Percentiles rank a stretch among this genome's conserved stretches.
Conservation (phyloP, 352 stramenopile genomes). For the Phytophthora kernoviae region DNA sequence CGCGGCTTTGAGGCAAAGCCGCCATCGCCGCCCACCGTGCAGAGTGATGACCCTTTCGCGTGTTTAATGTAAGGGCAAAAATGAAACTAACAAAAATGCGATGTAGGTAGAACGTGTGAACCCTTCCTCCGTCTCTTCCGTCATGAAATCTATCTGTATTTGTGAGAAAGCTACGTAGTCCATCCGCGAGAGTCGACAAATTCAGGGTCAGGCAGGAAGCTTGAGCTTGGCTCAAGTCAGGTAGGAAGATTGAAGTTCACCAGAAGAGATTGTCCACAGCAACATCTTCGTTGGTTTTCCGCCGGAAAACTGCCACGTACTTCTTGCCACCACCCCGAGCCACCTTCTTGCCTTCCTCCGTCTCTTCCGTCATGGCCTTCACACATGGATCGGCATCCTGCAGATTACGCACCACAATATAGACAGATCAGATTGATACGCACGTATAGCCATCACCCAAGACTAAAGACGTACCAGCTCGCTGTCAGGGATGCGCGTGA, state of each 20-base stretch:
- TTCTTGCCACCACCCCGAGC: conserved; percentile 90
- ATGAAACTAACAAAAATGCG: conserved; percentile 11
- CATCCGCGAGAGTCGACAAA: too few relatives aligned
- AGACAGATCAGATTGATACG: too few relatives aligned
- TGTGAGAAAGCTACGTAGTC: conserved; percentile 26
- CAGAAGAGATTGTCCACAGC: conserved; percentile 70
- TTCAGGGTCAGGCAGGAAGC: conserved; percentile 5
- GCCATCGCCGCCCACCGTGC: conserved; percentile 31
- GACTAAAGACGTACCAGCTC: conserved; percentile 60
- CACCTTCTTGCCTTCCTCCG: conserved; percentile 99
- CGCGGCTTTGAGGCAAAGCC: conserved; percentile 52
- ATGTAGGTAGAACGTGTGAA: conserved; percentile 25
- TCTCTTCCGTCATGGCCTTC: conserved; percentile 95
- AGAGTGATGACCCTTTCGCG: conserved; percentile 68
- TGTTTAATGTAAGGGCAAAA: conserved; percentile 48
- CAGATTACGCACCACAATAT: not conserved
- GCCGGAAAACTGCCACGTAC: conserved; percentile 84
- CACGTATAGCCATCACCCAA: too few relatives aligned
- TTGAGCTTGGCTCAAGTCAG: conserved; percentile 1
- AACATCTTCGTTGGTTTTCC: conserved; percentile 67
- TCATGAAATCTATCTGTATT: conserved; percentile 17
- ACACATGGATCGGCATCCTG: conserved; percentile 92
- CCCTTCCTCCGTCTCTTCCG: conserved; percentile 13
- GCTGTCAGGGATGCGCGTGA: conserved; percentile 88
- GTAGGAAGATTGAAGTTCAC: conserved; percentile 26